Evolutionary conservation across 2,329 filamentous ascomycete species (phyloP), one percentile per base, ranked within the genome.

Genomic region (Fusarium buxicola): DNA sequence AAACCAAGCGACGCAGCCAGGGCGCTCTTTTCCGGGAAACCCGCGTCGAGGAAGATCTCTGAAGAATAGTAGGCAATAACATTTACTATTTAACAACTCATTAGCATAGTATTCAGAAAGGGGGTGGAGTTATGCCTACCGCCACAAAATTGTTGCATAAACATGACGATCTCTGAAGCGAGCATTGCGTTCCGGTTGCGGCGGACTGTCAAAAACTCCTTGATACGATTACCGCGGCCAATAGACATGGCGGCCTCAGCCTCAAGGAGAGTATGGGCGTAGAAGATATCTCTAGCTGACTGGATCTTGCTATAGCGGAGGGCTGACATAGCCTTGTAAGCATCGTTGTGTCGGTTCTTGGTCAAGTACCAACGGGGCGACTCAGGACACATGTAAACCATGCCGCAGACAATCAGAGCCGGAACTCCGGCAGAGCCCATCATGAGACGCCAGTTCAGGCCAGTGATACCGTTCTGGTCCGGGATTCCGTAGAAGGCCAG

Each of bases 341-440:
- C 84, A 11, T 84, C 76, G 2, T 32, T 8, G 66, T 84, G 77
- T 8, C 79, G 74, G 39, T 76, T 70, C 71, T 84, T 83, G 46
- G 77, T 62, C 18, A 70, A 56, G 46, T 72, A 87, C 79, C 13
- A 84, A 79, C 36, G 86, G 73, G 21, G 69, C 61, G 68, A 86
- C 67, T 88, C 85, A 3, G 85, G 86, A 65, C 87, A 90, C 44
- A 86, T 74, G 71, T 83, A 91, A 55, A 90, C 87, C 48, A 83
- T 75, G 25, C 83, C 55, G 34, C 84, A 47, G 3, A 86, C 78
- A 10, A 86, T 80, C 9, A 90, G 72, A 2, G 80, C 77, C 0
- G 80, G 76, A 7, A 73, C 64, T 21, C 86, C 85, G 4, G 86
- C 84, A 7, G 84, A 85, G 4, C 83, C 85, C 11, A 89, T 74